A percentile compares a stretch with the other conserved stretches of the same genome.
These are phyloP conservation scores for Annulohypoxylon truncatum DNA, from an alignment of 2,329 filamentous ascomycete genomes.

Conservation along the genomic window DNA sequence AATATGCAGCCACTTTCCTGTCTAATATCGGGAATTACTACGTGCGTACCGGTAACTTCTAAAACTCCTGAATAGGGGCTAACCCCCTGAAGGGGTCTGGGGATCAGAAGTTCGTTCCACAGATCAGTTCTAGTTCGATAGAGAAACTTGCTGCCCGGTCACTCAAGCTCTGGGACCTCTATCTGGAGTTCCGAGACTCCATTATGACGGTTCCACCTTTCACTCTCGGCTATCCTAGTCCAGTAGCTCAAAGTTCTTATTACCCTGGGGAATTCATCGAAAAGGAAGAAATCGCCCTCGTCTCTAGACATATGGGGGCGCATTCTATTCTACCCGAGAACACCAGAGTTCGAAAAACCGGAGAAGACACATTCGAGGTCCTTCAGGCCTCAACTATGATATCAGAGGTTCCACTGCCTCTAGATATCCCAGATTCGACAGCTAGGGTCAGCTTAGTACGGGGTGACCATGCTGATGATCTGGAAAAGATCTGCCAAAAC, in stretches of 20 bases:
- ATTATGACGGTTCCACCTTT: slow-evolving; percentile 63
- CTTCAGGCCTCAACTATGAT: slow-evolving; percentile 53
- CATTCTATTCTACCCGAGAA: slow-evolving; percentile 67
- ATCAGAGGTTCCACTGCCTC: slow-evolving; percentile 16
- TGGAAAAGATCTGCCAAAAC: slow-evolving; percentile 1
- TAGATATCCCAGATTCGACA: slow-evolving; percentile 9
- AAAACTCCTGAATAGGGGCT: neutral
- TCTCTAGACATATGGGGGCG: slow-evolving; percentile 63
- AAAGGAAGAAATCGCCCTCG: slow-evolving; percentile 63
- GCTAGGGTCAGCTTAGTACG: neutral
- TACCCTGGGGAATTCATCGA: slow-evolving; percentile 59
- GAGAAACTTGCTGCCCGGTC: slow-evolving; percentile 57
- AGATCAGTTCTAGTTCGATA: slow-evolving; percentile 56
- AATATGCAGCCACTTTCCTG: slow-evolving; percentile 68
- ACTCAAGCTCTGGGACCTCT: slow-evolving; percentile 55
- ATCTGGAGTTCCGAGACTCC: slow-evolving; percentile 56
- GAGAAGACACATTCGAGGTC: slow-evolving; percentile 56
- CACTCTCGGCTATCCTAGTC: slow-evolving; percentile 66
- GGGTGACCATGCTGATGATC: neutral
- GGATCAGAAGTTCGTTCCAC: slow-evolving; percentile 70
- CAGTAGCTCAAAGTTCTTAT: slow-evolving; percentile 65
- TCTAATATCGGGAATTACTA: slow-evolving; percentile 72
- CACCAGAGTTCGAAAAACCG: slow-evolving; percentile 61
- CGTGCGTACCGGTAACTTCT: slow-evolving; percentile 41
- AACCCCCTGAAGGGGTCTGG: slow-evolving; percentile 58